Evolutionary conservation across 1,284 basidiomycete genomes (phyloP), one percentile per base, ranked within the genome.

Genomic region (Leccinum holopus): DNA sequence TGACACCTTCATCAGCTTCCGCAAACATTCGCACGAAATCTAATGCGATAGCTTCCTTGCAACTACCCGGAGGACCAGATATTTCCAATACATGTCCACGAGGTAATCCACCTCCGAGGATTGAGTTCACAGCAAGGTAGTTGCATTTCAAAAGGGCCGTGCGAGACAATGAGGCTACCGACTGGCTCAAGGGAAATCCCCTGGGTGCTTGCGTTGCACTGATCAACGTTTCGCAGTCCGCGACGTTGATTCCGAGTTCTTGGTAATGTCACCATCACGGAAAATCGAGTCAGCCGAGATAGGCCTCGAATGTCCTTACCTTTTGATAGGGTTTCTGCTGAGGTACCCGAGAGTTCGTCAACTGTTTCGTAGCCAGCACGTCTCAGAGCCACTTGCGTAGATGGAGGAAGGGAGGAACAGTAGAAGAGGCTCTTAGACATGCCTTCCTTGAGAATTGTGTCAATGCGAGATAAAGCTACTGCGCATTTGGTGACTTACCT

Each of bases 51-150:
- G 68, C 68, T 63, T 87, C 87, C 68, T 88, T 91, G 11, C 82
- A 81, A 55, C 82, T 82, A 51, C 90, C 90, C 1, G 90, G 90
- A 41, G 89, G 87, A 1, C 90, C 89, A 54, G 87, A 88, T 68
- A 91, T 76, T 75, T 91, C 89, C 39, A 91, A 77, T 63, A 90
- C 79, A 64, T 82, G 79, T 10, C 88, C 87, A 63, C 78, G 79
- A 57, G 76, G 75, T 56, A 91, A 72, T 12, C 89, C 89, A 47
- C 87, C 87, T 41, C 75, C 80, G 8, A 91, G 78, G 3, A 90
- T 70, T 30, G 73, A 73, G 66, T 91, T 87, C 21, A 89, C 73
- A 25, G 83, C 78, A 2, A 70, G 63, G 68, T 80, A 84, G n/a
- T 73, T 75, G 65, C 71, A 76, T 62, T 62, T 52, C 55, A 62